These are phyloP conservation scores for Elsinoe australis DNA, from an alignment of 2,329 filamentous ascomycete species.

Conservation along the genomic window DNA sequence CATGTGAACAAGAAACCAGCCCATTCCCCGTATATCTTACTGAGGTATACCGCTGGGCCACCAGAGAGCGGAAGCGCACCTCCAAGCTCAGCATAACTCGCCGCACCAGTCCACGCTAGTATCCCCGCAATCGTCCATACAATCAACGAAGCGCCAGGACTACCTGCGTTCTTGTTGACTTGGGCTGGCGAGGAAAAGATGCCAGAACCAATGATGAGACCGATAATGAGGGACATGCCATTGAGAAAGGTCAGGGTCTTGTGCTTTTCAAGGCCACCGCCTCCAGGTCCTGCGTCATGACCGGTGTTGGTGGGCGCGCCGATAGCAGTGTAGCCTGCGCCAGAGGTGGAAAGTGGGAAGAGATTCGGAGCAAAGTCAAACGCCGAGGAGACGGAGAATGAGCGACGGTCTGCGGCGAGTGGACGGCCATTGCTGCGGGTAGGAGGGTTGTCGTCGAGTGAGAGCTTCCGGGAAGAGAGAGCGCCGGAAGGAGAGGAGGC, in stretches of 20 bases:
- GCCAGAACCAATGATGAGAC: conserved; percentile 89
- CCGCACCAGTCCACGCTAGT: conserved; percentile 89
- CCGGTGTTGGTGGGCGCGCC: conserved; percentile 62
- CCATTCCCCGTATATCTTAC: conserved; percentile 93
- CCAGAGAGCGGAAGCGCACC: conserved; percentile 94
- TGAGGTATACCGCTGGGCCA: conserved; percentile 84
- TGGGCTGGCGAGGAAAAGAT: conserved; percentile 94
- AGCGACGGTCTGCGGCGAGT: conserved; percentile 45
- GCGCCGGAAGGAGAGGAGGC: conserved; percentile 73
- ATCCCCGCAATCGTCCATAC: conserved; percentile 88
- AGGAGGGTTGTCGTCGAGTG: conserved; percentile 74
- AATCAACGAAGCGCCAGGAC: conserved; percentile 80
- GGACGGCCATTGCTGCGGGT: conserved; percentile 20
- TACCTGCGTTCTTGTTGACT: conserved; percentile 85
- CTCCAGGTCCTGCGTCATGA: conserved; percentile 48
- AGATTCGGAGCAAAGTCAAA: conserved; percentile 94
- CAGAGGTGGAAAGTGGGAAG: conserved; percentile 80
- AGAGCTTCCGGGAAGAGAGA: conserved; percentile 85
- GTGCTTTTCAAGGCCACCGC: conserved; percentile 68
- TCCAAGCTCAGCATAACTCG: conserved; percentile 90
- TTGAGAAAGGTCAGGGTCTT: conserved; percentile 95
- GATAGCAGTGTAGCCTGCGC: conserved; percentile 68
- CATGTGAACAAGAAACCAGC: conserved; percentile 92
- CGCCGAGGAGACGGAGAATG: conserved; percentile 83
- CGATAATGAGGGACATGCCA: conserved; percentile 81